These are phyloP conservation scores for Lentinula guzmanii DNA, from an alignment of 768 basidiomycete species.

Conservation along the genomic window DNA sequence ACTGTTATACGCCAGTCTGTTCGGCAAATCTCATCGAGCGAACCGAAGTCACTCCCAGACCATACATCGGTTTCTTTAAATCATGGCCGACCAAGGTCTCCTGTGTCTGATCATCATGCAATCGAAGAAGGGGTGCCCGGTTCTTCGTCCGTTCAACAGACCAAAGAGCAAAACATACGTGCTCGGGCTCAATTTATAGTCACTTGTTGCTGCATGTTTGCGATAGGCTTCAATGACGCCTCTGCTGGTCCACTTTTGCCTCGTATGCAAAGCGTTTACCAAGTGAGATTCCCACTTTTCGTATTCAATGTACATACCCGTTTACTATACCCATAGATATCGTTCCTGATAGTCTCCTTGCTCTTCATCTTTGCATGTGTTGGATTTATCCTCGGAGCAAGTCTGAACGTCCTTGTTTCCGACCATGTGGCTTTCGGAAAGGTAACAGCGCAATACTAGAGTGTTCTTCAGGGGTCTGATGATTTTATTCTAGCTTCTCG, in stretches of 20 bases:
- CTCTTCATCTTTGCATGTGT: slow-evolving; percentile 35
- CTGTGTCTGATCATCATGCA: background rate
- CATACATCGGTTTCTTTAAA: background rate
- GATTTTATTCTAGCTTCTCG: slow-evolving; percentile 12
- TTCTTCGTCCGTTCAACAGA: background rate
- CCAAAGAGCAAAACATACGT: slow-evolving; percentile 15
- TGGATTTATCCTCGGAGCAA: slow-evolving; percentile 23
- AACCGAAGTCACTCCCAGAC: background rate
- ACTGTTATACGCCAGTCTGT: background rate
- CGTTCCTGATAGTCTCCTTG: slow-evolving; percentile 33
- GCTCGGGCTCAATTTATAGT: slow-evolving; percentile 24
- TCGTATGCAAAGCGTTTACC: slow-evolving; percentile 28
- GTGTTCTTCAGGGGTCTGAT: background rate
- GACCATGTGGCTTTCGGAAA: slow-evolving; percentile 28
- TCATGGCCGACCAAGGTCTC: background rate
- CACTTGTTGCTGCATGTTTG: slow-evolving; percentile 27
- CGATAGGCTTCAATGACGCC: slow-evolving; percentile 33
- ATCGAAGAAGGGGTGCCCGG: background rate
- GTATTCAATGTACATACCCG: background rate
- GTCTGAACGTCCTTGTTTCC: slow-evolving; percentile 12
- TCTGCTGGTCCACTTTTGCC: slow-evolving; percentile 32
- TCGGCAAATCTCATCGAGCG: background rate
- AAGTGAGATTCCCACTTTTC: slow-evolving; percentile 15
- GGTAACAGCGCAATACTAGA: slow-evolving; percentile 16
- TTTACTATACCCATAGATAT: slow-evolving; percentile 19